Evolutionary conservation across 208 protist genomes (phyloP), one percentile per base, ranked within the genome.

Genomic region (Polymyxa betae): DNA sequence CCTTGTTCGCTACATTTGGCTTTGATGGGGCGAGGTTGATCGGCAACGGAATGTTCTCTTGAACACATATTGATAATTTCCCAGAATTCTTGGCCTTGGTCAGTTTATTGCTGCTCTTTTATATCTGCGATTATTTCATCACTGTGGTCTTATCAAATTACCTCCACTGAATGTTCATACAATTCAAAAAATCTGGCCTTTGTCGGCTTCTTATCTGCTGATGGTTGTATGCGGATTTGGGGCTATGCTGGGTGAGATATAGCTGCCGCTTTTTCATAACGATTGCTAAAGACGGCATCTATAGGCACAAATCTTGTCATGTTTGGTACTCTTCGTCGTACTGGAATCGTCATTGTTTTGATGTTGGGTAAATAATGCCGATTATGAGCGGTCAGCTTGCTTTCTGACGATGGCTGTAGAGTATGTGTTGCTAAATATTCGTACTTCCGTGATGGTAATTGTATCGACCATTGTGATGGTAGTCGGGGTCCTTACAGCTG

Each of bases 381-480:
- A 82, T 82, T 12, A 20, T 35, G 40, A 20, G 16, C 5, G n/a
- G 5, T 82, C 40, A 45, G 10, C n/a, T 82, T 43, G 16, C 40
- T 82, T 82, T 12, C n/a, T 82, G 16, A 43, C n/a, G 16, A 82
- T 45, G 10, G 72, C 16, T 40, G 12, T 43, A 82, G 72, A 82
- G 40, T 82, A 82, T n/a, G 16, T 82, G 35, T n/a, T 82, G 5
- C 72, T 82, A 20, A 5, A 82, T 40, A 82, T 16, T n/a, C 72
- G 72, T 35, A 5, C 72, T 20, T 45, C 72, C 16, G 16, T 35
- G 16, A 12, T 35, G 35, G n/a, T 82, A 5, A n/a, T 82, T 20
- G 40, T 35, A n/a, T 82, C 72, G n/a, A 82, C 72, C 72, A 43
- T 82, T 35, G n/a, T 82, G 12, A 82, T 82, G 72, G 72, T 82